Evolutionary conservation across 345 rosid genomes (phyloP), one percentile per base, ranked within the genome.

Genomic region (thale cress (Arabidopsis thaliana)): DNA sequence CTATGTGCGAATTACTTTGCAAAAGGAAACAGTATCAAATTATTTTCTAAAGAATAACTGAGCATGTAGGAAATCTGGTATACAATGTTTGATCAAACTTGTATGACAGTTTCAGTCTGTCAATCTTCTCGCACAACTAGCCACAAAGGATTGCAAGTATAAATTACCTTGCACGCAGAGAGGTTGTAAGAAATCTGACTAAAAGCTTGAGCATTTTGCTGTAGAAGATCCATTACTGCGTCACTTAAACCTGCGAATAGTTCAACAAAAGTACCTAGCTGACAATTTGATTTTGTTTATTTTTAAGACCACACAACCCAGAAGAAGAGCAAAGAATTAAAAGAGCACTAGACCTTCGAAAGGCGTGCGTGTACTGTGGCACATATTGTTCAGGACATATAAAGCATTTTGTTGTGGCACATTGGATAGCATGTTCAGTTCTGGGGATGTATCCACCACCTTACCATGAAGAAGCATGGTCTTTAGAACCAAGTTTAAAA

Each of bases 401-500:
- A 75, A 58, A 78, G 83, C 78, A 77, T 85, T 80, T 82, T 75
- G 89, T 69, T 82, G 88, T 37, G 83, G 84, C 74, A 83, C 72
- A 78, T 73, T 79, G 75, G 85, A 79, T 79, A 85, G 74, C 58
- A 80, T 52, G 79, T 76, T 87, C 61, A 82, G 82, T 81, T 81
- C 88, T 57, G 88, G 74, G 52, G 93, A 86, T 83, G 91, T 82
- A 82, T 88, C 93, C 90, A 84, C 84, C 85, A 83, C 87, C 87
- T 91, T 83, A 83, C 82, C 91, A 77, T 72, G 73, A 77, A 48
- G 76, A 71, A 71, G 55, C 16, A 56, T 56, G 72, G 53, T 64
- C 55, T 70, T 77, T 71, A 77, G 72, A 77, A 77, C 67, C 76
- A 77, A 71, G 48, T 77, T 48, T 53, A 77, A 63, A 69, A 63